Percentiles rank a stretch among this genome's conserved stretches.
These are phyloP conservation scores for Pyrus bretschneideri DNA, from an alignment of 306 rosid genomes.

Conservation along the genomic window DNA sequence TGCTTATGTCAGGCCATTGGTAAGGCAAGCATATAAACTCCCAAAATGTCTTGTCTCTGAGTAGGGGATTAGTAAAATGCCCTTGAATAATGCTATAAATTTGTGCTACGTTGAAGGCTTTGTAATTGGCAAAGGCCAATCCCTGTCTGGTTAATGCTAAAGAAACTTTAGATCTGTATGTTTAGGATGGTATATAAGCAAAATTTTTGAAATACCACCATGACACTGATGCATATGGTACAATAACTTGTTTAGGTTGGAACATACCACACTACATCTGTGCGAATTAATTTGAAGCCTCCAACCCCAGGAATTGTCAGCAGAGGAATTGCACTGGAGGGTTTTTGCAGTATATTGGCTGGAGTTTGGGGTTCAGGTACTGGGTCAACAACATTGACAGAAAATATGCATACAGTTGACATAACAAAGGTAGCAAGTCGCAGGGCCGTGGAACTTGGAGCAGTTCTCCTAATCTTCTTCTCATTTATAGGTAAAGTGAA, in stretches of 20 bases:
- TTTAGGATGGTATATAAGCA: background rate
- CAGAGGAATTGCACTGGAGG: conserved; percentile 94
- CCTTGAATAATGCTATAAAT: background rate
- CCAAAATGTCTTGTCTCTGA: background rate
- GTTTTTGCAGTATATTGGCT: conserved; percentile 86
- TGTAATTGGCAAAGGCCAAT: background rate
- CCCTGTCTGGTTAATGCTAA: background rate
- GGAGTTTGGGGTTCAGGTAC: conserved; percentile 96
- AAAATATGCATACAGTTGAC: conserved; percentile 68
- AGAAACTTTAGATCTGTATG: background rate
- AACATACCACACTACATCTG: conserved; percentile 60
- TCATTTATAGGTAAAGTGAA: conserved; percentile 63
- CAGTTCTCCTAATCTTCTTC: conserved; percentile 64
- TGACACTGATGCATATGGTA: background rate
- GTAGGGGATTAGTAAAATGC: background rate
- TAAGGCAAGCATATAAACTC: background rate
- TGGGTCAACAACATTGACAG: conserved; percentile 91
- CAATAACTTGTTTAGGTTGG: conserved; percentile 53
- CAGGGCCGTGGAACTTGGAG: conserved; percentile 71
- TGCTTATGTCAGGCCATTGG: background rate
- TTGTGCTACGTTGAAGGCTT: background rate
- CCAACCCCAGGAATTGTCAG: conserved; percentile 79
- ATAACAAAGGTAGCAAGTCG: conserved; percentile 76
- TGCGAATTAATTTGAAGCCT: conserved; percentile 51
- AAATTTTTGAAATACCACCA: conserved; percentile 2